Conservation (phyloP, 257 asterid genomes). For the Fraxinus anomala region DNA sequence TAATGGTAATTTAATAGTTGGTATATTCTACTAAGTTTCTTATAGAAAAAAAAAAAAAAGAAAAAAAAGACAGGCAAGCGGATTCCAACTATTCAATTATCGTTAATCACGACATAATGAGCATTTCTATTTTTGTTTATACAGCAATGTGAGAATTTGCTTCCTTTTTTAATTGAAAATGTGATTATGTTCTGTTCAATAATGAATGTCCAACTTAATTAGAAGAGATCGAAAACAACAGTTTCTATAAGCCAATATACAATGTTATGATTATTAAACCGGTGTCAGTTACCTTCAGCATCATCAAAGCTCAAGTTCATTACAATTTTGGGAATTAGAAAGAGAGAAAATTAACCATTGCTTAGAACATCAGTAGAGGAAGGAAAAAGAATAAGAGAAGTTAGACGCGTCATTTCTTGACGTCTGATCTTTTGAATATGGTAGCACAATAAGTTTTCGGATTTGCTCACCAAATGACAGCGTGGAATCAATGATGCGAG, state of each 20-base stretch:
- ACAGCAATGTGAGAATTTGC: not conserved
- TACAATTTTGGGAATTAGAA: not conserved
- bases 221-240: not conserved
- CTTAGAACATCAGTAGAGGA: not conserved
- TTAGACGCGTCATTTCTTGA: not conserved
- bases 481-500: not conserved
- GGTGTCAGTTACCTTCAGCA: not conserved
- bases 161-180: not conserved
- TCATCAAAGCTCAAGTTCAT: conserved; percentile 3
- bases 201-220: conserved; percentile 3
- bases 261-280: not conserved
- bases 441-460: not conserved
- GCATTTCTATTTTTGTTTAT: not conserved
- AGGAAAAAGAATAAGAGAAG: not conserved
- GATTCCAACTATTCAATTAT: no score
- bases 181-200: not conserved
- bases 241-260: not conserved
- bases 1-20: not conserved
- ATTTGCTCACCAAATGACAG: not conserved
- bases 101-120: not conserved
- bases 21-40: not conserved
- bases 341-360: not conserved
- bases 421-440: not conserved
- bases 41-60: no score
- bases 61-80: no score